Evolutionary conservation across 306 rosid species (phyloP).

Genomic region (Glycine soja): DNA sequence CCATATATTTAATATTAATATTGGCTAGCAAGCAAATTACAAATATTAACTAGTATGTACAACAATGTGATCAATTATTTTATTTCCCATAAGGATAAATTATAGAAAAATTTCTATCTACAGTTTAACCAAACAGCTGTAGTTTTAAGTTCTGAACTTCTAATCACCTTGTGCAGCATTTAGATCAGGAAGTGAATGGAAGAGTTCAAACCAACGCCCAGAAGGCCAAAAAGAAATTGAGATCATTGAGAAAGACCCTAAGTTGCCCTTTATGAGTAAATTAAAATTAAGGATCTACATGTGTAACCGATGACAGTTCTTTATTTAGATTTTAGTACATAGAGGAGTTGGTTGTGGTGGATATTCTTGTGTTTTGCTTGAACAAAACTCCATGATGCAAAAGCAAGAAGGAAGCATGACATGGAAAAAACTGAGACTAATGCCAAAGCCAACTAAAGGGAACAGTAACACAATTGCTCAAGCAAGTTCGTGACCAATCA

Average conservation of each 20-base stretch:
- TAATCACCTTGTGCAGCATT: slow-evolving; percentile 47
- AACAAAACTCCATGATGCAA: not conserved
- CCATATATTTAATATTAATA: not conserved
- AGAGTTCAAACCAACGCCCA: slow-evolving; percentile 57
- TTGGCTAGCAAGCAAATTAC: not conserved
- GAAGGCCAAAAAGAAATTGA: slow-evolving; percentile 60
- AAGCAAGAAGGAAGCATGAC: not conserved
- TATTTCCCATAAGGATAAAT: not conserved
- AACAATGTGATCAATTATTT: not conserved
- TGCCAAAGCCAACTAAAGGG: not conserved
- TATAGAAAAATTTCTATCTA: not conserved
- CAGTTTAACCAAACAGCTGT: not conserved
- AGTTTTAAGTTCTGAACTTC: not conserved
- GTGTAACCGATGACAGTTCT: not conserved
- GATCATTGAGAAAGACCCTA: slow-evolving; percentile 56
- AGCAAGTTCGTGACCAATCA: not conserved
- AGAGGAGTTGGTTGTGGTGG: not conserved
- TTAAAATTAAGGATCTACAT: not conserved
- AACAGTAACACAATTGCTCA: not conserved
- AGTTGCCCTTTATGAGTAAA: slow-evolving; percentile 62
- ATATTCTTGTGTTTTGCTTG: not conserved
- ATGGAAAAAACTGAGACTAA: not conserved
- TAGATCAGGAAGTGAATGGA: slow-evolving; percentile 56
- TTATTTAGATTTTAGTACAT: not conserved
- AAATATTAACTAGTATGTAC: not conserved